Conservation (phyloP, 1,139 yeast genomes). For the Candida sanyaensis region DNA sequence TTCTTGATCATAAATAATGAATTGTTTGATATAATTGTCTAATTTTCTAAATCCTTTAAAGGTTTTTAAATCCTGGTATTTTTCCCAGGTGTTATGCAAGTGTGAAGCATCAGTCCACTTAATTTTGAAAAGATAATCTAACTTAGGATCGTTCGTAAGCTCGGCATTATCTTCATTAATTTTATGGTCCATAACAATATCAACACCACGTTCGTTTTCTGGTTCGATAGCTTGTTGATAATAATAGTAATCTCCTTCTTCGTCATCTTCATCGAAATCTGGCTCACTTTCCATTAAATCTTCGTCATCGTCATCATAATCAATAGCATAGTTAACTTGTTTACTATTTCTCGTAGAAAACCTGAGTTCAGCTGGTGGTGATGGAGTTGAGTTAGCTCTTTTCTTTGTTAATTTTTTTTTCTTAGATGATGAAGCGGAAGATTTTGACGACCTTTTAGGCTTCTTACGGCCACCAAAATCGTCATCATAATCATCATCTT, state of each 20-base stretch:
- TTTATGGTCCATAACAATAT: slow-evolving; percentile 57
- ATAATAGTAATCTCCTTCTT: slow-evolving; percentile 38
- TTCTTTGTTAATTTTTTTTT: slow-evolving; percentile 18
- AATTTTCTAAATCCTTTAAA: slow-evolving; percentile 79
- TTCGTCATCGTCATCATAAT: slow-evolving; percentile 61
- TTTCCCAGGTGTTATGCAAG: slow-evolving; percentile 94
- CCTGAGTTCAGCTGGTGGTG: slow-evolving; percentile 51
- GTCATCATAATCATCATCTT: slow-evolving; percentile 31
- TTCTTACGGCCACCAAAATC: slow-evolving; percentile 27
- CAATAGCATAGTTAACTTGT: slow-evolving; percentile 75
- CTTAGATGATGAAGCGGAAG: slow-evolving; percentile 13
- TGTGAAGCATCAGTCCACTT: slow-evolving; percentile 92
- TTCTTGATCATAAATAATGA: slow-evolving; percentile 70
- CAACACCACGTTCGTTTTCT: slow-evolving; percentile 49
- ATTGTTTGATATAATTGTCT: slow-evolving; percentile 86
- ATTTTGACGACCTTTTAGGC: slow-evolving; percentile 23
- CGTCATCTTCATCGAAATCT: slow-evolving; percentile 38
- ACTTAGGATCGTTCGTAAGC: slow-evolving; percentile 55
- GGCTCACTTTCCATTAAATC: slow-evolving; percentile 60
- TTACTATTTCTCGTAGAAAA: slow-evolving; percentile 76
- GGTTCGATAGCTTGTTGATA: slow-evolving; percentile 36
- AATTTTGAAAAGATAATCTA: slow-evolving; percentile 62
- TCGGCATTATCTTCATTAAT: slow-evolving; percentile 36
- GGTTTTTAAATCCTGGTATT: slow-evolving; percentile 56
- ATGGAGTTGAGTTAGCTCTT: slow-evolving; percentile 11